These are phyloP conservation scores for Wickerhamiella qilinensis DNA, from an alignment of 805 yeast genomes.

Conservation along the genomic window DNA sequence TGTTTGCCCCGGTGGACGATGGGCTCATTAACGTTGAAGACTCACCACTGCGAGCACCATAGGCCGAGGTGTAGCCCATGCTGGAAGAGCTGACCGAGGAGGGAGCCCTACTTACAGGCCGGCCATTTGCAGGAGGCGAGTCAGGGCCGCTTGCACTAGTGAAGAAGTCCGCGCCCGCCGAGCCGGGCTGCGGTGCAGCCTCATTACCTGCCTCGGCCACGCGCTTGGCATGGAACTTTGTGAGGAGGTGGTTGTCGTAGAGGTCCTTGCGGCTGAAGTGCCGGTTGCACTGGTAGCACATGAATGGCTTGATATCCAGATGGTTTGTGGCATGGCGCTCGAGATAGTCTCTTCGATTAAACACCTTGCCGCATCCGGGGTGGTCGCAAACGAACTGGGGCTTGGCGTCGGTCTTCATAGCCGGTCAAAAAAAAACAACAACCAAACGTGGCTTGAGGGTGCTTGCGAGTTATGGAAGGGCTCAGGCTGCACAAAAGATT, in stretches of 20 bases:
- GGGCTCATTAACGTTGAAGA: too few relatives aligned
- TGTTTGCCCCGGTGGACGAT: too few relatives aligned
- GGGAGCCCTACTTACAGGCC: too few relatives aligned
- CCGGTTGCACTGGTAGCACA: constrained; percentile 21
- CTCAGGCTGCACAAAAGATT: too few relatives aligned
- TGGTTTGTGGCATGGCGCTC: constrained; percentile 25
- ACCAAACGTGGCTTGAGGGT: background rate
- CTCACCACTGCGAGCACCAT: too few relatives aligned
- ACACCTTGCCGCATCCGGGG: constrained; percentile 21
- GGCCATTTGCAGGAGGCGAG: too few relatives aligned
- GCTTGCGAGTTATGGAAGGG: background rate
- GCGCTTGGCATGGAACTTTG: constrained; percentile 20
- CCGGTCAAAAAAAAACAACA: background rate
- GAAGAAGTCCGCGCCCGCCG: too few relatives aligned
- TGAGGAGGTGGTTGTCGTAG: constrained; percentile 22
- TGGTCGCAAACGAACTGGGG: constrained; percentile 21
- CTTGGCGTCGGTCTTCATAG: constrained; percentile 5
- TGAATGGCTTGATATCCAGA: constrained; percentile 21
- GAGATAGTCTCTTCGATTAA: constrained; percentile 22
- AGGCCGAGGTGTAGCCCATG: too few relatives aligned
- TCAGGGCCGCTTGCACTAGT: too few relatives aligned
- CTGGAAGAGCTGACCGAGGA: too few relatives aligned
- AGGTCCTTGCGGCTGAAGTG: constrained; percentile 22
- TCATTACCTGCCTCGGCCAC: too few relatives aligned
- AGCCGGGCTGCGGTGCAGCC: too few relatives aligned